Conservation (phyloP, 169 alveolate species). For the Eimeria necatrix region DNA sequence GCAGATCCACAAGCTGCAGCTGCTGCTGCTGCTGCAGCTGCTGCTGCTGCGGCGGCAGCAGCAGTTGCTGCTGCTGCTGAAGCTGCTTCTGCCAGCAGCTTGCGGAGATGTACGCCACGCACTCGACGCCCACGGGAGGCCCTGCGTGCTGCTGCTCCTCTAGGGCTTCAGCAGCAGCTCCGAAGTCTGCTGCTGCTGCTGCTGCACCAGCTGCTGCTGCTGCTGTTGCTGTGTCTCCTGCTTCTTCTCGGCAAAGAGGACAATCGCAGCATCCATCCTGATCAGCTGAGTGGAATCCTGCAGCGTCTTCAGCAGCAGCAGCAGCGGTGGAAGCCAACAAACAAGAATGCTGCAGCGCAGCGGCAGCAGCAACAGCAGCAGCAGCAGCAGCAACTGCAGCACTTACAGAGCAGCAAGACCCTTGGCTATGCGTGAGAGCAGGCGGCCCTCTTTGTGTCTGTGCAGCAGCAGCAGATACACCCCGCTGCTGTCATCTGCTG, state of each 20-base stretch:
- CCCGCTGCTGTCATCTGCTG: conserved; percentile 22
- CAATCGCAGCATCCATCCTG: not conserved
- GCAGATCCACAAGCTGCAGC: conserved; percentile 23
- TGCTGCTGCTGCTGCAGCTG: conserved; percentile 12
- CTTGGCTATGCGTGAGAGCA: not conserved
- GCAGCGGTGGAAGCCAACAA: too few species aligned
- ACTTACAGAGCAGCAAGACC: conserved; percentile 27
- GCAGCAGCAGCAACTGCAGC: conserved; percentile 15
- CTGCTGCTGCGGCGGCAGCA: conserved; percentile 17
- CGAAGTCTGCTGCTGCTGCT: not conserved
- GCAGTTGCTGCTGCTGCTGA: conserved; percentile 15
- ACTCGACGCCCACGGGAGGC: conserved; percentile 11
- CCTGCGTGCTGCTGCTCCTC: not conserved
- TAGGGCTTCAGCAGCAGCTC: not conserved
- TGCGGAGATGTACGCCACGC: conserved; percentile 45
- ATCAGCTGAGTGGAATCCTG: not conserved
- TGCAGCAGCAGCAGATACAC: conserved; percentile 30
- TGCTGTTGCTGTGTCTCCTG: not conserved
- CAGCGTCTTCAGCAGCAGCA: not conserved
- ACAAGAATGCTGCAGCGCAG: not conserved
- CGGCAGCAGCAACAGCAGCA: conserved; percentile 6
- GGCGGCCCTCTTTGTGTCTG: not conserved
- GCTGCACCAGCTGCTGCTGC: not conserved
- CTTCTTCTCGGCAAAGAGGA: conserved; percentile 4
- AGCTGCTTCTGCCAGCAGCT: conserved; percentile 48